Evolutionary conservation across 1,284 basidiomycete genomes (phyloP).

Genomic region (Agaricales sp.): DNA sequence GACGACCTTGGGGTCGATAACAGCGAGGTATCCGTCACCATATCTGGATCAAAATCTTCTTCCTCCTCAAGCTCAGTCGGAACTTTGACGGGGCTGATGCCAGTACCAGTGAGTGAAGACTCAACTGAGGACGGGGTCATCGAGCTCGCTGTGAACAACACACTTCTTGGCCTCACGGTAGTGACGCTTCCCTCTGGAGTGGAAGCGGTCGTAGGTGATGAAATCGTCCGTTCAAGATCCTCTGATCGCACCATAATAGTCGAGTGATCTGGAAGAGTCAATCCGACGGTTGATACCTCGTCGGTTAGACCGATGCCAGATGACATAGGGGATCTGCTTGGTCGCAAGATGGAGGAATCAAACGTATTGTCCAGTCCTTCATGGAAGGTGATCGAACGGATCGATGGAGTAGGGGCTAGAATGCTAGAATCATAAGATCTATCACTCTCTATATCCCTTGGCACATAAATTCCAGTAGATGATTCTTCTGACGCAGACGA

Average conservation of each 20-base stretch:
- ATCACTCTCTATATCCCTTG: no score
- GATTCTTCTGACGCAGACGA: no score
- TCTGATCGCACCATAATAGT: not conserved
- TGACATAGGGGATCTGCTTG: conserved; percentile 38
- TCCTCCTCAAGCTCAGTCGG: conserved; percentile 4
- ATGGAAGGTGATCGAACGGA: conserved; percentile 42
- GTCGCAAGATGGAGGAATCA: conserved; percentile 44
- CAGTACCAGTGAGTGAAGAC: not conserved
- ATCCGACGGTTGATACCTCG: not conserved
- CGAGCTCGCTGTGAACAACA: no score
- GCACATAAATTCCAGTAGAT: no score
- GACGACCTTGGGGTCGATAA: conserved; percentile 29
- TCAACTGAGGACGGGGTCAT: no score
- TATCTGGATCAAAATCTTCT: conserved; percentile 6
- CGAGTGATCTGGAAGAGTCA: not conserved
- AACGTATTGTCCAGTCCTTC: conserved; percentile 53
- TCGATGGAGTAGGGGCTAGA: no score
- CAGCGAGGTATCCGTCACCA: conserved; percentile 44
- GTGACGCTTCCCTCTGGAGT: no score
- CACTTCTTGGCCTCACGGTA: no score
- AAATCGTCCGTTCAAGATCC: not conserved
- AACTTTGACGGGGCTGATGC: not conserved
- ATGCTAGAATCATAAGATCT: no score
- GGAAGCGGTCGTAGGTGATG: conserved; percentile 20
- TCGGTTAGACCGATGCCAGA: conserved; percentile 13